These are phyloP conservation scores for Acanthamoeba divionensis DNA, from an alignment of 208 protist species.

Conservation along the genomic window DNA sequence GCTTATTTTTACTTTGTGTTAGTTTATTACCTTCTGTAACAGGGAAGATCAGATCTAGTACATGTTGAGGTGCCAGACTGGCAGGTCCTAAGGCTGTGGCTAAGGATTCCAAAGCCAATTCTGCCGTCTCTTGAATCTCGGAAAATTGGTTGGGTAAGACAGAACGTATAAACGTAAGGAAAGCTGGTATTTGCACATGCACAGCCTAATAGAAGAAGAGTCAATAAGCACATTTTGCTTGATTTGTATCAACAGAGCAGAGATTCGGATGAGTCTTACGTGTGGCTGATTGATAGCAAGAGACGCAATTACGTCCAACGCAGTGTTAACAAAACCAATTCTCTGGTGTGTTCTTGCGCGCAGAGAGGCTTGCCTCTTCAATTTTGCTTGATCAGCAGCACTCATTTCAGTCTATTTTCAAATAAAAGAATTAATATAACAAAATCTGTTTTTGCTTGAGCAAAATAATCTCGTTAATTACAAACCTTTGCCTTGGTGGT, in stretches of 20 bases:
- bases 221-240: background rate
- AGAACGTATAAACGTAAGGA: background rate
- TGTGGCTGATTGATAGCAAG: background rate
- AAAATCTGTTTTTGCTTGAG: background rate
- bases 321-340: background rate
- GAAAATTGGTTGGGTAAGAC: background rate
- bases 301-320: background rate
- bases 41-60: too few species aligned
- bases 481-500: background rate
- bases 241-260: background rate
- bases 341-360: background rate
- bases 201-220: background rate
- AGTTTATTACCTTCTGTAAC: background rate
- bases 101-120: background rate
- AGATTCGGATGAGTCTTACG: background rate
- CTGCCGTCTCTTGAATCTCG: background rate
- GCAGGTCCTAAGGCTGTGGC: background rate
- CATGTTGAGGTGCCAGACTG: background rate
- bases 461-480: background rate
- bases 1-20: background rate
- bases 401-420: background rate
- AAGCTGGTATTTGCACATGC: constrained; percentile 16
- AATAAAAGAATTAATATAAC: background rate
- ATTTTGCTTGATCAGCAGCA: background rate
- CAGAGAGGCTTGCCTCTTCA: background rate